Base-by-base conservation (phyloP, 1,284 basidiomycete genomes). In the Cryptococcus depauperatus region DNA sequence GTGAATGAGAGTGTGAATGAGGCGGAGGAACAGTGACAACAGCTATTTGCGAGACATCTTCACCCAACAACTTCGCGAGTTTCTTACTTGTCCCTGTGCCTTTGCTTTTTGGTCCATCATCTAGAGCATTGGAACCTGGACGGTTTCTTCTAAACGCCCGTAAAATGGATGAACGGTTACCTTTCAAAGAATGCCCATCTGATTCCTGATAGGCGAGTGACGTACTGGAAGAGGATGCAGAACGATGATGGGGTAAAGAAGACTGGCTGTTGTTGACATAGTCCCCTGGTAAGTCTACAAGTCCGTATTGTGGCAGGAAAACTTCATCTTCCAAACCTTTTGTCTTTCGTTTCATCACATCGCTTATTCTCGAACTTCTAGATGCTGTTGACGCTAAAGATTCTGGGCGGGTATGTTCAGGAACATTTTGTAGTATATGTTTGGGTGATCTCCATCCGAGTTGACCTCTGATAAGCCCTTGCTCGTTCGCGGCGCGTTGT, bases 1-100 rank as follows among this genome's bases (percentile, higher is more conserved):
- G n/a, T 33, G n/a, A 18, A 16, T 37, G 35, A 9, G 16, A 22
- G 13, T 37, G 35, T 21, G 16, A 13, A 10, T 37, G 35, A 75
- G 37, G 76, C 62, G 61, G 77, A 75, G 59, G 76, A 72, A 45
- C 76, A 59, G 58, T 75, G 69, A 55, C 77, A 7, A 50, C 42
- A 5, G 46, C 37, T n/a, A 54, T 41, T 9, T 29, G 25, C 13
- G 37, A 37, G 27, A 52, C 35, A 33, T 88, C 86, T 21, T 80
- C 78, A 4, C 90, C 89, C 5, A 95, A 76, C 43, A 92, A 69
- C 64, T 83, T 80, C 55, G 78, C 76, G 32, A 87, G 73, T 62
- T 89, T 88, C 59, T 77, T 66, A 46, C 19, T 10, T 33, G 22
- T 32, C 22, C 6, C 41, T 18, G 13, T 32, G 18, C n/a, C 30